Evolutionary conservation across 1,139 yeast species (phyloP).

Genomic region (Lodderomyces jiufengensis): DNA sequence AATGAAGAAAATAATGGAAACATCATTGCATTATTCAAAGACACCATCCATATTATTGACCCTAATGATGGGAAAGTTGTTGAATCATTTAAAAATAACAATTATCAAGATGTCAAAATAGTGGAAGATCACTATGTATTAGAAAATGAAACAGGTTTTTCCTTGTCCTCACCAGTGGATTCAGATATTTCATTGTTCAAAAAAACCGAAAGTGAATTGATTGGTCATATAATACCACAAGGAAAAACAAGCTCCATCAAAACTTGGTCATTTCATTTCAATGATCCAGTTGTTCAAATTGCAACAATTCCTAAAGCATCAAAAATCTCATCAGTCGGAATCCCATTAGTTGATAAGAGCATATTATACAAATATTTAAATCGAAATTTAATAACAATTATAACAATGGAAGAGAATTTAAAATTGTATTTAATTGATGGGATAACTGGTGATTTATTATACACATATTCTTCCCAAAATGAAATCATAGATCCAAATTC

Average conservation of each 20-base stretch:
- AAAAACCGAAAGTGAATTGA: constrained; percentile 14
- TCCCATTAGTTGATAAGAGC: constrained; percentile 63
- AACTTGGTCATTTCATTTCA: constrained; percentile 30
- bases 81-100: constrained; percentile 5
- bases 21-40: constrained; percentile 18
- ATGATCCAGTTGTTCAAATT: constrained; percentile 19
- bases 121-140: constrained; percentile 9
- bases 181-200: constrained; percentile 19
- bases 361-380: constrained; percentile 83
- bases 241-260: constrained; percentile 11
- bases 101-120: constrained; percentile 6
- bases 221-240: constrained; percentile 22
- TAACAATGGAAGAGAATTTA: constrained; percentile 41
- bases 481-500: constrained; percentile 36
- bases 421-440: constrained; percentile 60
- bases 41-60: constrained; percentile 18
- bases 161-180: background rate
- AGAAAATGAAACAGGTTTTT: constrained; percentile 8
- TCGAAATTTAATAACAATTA: constrained; percentile 61
- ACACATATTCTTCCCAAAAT: constrained; percentile 37
- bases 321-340: constrained; percentile 56
- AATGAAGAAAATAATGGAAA: constrained; percentile 10
- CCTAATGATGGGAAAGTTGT: constrained; percentile 25
- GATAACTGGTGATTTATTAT: constrained; percentile 62
- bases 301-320: constrained; percentile 30